Percentiles rank a stretch among this genome's conserved stretches.
Evolutionary conservation across 495 filamentous ascomycete genomes (phyloP).

Genomic region (Corynascus novoguineensis): DNA sequence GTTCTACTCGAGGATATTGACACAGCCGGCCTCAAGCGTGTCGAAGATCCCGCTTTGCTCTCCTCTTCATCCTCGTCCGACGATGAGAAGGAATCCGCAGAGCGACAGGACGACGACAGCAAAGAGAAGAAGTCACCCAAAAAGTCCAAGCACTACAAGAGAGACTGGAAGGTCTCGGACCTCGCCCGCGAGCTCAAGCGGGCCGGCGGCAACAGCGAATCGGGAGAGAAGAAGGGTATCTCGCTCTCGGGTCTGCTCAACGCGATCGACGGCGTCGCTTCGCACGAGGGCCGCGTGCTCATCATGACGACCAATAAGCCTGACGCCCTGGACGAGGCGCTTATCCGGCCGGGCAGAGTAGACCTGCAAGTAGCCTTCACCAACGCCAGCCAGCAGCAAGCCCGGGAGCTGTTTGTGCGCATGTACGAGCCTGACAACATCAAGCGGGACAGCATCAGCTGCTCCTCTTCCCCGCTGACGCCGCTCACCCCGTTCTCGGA

Average conservation of each 20-base stretch:
- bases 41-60: constrained; percentile 13
- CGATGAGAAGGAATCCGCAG: neutral
- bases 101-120: constrained; percentile 6
- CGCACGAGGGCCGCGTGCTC: constrained; percentile 72
- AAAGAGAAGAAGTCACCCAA: constrained; percentile 11
- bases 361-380: constrained; percentile 68
- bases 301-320: constrained; percentile 83
- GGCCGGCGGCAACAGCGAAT: constrained; percentile 15
- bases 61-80: neutral
- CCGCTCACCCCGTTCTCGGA: constrained; percentile 8
- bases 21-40: constrained; percentile 56
- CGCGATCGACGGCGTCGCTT: constrained; percentile 75
- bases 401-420: constrained; percentile 61
- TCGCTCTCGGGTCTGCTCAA: constrained; percentile 78
- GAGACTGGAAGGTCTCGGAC: constrained; percentile 32
- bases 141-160: constrained; percentile 13
- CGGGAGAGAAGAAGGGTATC: constrained; percentile 43
- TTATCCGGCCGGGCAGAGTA: constrained; percentile 70
- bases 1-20: constrained; percentile 71
- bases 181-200: constrained; percentile 34
- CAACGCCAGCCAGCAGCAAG: constrained; percentile 57
- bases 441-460: neutral
- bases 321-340: constrained; percentile 65
- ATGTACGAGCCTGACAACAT: constrained; percentile 55
- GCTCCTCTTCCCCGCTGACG: neutral